Percentiles rank a stretch among this genome's conserved stretches.
These are phyloP conservation scores for Gamsiella multidivaricata DNA, from an alignment of 192 early-diverging fungal species.

Conservation along the genomic window DNA sequence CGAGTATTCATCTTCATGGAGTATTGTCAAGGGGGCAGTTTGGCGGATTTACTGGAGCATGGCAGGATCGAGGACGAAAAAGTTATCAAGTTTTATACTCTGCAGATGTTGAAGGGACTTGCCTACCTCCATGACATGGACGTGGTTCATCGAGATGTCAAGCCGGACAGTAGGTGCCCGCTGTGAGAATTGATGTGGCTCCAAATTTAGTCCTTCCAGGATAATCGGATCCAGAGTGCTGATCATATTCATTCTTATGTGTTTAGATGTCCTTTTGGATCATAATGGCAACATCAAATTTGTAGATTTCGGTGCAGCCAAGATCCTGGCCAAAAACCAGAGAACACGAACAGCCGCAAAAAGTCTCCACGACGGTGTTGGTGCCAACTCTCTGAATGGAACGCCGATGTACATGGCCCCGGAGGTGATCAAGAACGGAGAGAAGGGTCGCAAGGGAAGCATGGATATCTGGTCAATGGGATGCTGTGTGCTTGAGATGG, in stretches of 20 bases:
- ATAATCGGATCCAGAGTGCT: no score
- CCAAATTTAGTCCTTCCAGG: no score
- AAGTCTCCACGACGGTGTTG: constrained; percentile 54
- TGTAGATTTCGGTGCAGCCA: constrained; percentile 92
- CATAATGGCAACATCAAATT: constrained; percentile 83
- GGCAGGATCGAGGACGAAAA: constrained; percentile 83
- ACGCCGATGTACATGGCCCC: constrained; percentile 78
- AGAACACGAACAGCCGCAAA: constrained; percentile 62
- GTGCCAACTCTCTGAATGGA: constrained; percentile 71
- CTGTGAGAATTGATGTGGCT: no score
- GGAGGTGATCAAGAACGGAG: constrained; percentile 86
- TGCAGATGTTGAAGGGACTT: constrained; percentile 86
- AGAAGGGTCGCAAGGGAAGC: constrained; percentile 77
- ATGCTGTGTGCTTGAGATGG: constrained; percentile 92
- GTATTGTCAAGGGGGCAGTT: constrained; percentile 81
- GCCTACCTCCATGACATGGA: constrained; percentile 85
- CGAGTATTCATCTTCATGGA: constrained; percentile 94
- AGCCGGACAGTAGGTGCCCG: constrained; percentile 76
- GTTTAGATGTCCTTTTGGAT: constrained; percentile 81
- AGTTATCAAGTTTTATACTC: constrained; percentile 75
- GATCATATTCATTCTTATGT: not conserved
- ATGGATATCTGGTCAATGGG: constrained; percentile 95
- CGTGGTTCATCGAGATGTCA: constrained; percentile 92
- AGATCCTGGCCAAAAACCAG: constrained; percentile 82
- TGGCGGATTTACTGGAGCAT: constrained; percentile 80